Conservation (phyloP, 352 stramenopile genomes). For the Aphanomyces cochlioides region DNA sequence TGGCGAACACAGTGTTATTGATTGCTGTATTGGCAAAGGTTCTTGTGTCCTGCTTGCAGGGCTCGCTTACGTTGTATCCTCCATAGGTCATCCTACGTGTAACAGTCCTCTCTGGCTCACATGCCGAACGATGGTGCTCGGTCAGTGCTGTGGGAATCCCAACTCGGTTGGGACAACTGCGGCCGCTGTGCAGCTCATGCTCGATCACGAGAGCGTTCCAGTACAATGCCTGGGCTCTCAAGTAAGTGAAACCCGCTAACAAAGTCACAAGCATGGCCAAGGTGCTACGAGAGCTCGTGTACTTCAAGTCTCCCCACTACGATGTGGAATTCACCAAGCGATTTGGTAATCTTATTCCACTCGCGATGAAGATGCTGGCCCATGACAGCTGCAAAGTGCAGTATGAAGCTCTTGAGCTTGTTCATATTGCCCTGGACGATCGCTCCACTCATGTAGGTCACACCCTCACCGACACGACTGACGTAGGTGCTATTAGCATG, state of each 20-base stretch:
- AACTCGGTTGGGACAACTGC: slow-evolving; percentile 36
- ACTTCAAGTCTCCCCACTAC: slow-evolving; percentile 49
- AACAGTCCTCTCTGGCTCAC: slow-evolving; percentile 32
- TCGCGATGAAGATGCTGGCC: slow-evolving; percentile 40
- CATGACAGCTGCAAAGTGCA: slow-evolving; percentile 43
- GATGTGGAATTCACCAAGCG: slow-evolving; percentile 38
- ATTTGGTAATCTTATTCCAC: slow-evolving; percentile 39
- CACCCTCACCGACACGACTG: neutral
- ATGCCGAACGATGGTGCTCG: slow-evolving; percentile 48
- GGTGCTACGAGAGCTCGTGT: slow-evolving; percentile 57
- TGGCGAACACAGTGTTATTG: slow-evolving; percentile 13
- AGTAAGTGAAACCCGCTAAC: slow-evolving; percentile 25
- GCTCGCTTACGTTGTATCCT: neutral
- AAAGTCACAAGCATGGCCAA: slow-evolving; percentile 11
- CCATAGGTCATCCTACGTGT: neutral
- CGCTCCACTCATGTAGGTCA: slow-evolving; percentile 37
- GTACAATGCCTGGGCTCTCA: slow-evolving; percentile 56
- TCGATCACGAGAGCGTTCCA: slow-evolving; percentile 35
- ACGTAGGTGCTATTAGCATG: slow-evolving; percentile 28
- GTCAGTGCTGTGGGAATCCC: slow-evolving; percentile 56
- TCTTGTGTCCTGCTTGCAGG: neutral
- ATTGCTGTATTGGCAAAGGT: slow-evolving; percentile 10
- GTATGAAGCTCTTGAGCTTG: slow-evolving; percentile 57
- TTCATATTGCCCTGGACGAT: slow-evolving; percentile 47
- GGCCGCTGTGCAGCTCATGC: slow-evolving; percentile 43